phyloP scores from a whole-genome alignment of 148 eudicot species.

The Fagopyrum homotropicum region DNA sequence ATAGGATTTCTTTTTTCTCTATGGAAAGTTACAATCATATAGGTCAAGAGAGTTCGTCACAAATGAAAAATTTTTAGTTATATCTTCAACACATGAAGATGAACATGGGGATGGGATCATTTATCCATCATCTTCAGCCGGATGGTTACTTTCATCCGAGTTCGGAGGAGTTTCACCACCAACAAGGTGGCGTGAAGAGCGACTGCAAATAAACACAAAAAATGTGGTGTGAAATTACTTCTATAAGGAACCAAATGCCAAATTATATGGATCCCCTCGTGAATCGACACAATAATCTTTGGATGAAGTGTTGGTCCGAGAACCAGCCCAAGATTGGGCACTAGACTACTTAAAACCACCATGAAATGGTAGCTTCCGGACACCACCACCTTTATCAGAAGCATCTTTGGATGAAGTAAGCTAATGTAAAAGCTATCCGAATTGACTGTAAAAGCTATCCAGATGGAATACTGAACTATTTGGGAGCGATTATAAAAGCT shows the following conservation, averaged over 20 bases:
- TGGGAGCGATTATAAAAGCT: too few species aligned
- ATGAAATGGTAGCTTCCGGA: conserved; percentile 7
- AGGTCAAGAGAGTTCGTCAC: conserved; percentile 19
- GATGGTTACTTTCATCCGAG: not conserved
- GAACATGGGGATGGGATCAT: conserved; percentile 13
- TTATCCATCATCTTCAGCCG: not conserved
- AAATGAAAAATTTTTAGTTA: conserved; percentile 19
- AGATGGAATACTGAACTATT: too few species aligned
- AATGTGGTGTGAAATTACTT: conserved; percentile 27
- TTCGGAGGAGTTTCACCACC: not conserved
- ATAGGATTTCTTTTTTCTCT: conserved; percentile 2
- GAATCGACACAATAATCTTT: conserved; percentile 83
- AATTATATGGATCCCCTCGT: conserved; percentile 76
- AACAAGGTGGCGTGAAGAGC: conserved; percentile 4
- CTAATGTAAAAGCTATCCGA: too few species aligned
- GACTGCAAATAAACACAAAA: not conserved
- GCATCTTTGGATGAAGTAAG: not conserved
- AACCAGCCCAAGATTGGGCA: conserved; percentile 45
- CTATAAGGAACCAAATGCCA: conserved; percentile 78
- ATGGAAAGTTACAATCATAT: conserved; percentile 43
- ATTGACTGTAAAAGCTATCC: too few species aligned
- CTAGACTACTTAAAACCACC: conserved; percentile 46
- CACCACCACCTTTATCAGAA: conserved; percentile 9
- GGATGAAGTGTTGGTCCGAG: conserved; percentile 23
- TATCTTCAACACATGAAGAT: conserved; percentile 8